Percentiles rank a stretch among this genome's conserved stretches.
These are phyloP conservation scores for Coemansia sp. DNA, from an alignment of 371 early-diverging fungal species.

Conservation along the genomic window DNA sequence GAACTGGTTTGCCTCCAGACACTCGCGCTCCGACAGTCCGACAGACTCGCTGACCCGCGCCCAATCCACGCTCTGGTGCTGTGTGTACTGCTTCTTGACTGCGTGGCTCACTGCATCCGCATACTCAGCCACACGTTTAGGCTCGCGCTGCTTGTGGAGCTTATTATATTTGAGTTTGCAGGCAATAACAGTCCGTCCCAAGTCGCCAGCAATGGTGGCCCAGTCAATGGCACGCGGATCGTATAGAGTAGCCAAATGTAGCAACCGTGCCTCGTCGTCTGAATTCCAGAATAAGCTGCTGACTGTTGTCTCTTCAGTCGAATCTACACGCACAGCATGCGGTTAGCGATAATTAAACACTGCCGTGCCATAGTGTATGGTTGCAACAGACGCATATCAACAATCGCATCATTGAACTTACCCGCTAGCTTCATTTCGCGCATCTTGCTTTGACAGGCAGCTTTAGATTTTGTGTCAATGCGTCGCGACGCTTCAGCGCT, in stretches of 20 bases:
- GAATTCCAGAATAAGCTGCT: not conserved
- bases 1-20: not conserved
- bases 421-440: not conserved
- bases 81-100: conserved; percentile 2
- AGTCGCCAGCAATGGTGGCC: not conserved
- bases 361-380: not conserved
- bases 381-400: not conserved
- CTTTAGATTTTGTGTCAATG: not conserved
- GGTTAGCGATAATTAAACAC: not conserved
- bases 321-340: not conserved
- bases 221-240: not conserved
- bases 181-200: not conserved
- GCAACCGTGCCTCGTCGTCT: not conserved
- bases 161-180: not conserved
- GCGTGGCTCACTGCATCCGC: not conserved
- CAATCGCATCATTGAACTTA: not conserved
- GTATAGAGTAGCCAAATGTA: not conserved
- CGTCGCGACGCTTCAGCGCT: not conserved
- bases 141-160: too few species aligned
- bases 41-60: too few species aligned
- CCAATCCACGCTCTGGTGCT: not conserved
- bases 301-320: not conserved
- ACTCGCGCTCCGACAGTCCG: too few species aligned
- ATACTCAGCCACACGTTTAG: not conserved
- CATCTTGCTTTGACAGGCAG: not conserved